Conservation (phyloP, 2,329 filamentous ascomycete species). For the Thelonectria blattea region DNA sequence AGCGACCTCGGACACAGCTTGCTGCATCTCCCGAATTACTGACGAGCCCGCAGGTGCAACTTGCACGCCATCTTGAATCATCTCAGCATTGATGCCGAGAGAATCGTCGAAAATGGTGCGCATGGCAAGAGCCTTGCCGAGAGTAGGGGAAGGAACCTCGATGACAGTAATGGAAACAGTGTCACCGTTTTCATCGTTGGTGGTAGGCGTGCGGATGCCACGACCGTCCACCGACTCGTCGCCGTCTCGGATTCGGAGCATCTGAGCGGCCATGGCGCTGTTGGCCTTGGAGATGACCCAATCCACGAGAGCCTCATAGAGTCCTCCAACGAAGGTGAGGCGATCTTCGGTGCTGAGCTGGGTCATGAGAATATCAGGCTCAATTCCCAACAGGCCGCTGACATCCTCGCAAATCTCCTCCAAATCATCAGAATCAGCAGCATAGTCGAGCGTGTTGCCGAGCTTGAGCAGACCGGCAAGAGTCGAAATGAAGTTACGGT, state of each 20-base stretch:
- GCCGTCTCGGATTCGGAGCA: constrained; percentile 69
- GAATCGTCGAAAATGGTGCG: constrained; percentile 91
- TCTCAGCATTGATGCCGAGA: constrained; percentile 93
- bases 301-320: constrained; percentile 94
- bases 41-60: constrained; percentile 77
- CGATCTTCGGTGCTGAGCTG: constrained; percentile 87
- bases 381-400: constrained; percentile 81
- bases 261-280: constrained; percentile 77
- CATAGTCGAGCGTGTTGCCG: constrained; percentile 86
- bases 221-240: constrained; percentile 72
- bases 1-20: constrained; percentile 76
- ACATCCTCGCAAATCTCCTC: constrained; percentile 92
- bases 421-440: constrained; percentile 81
- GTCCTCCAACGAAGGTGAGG: constrained; percentile 78
- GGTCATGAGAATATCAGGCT: constrained; percentile 79
- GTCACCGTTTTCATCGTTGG: constrained; percentile 75
- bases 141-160: constrained; percentile 78
- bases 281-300: constrained; percentile 94
- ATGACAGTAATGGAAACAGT: constrained; percentile 89
- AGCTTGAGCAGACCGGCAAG: constrained; percentile 89
- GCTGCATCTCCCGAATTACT: constrained; percentile 85
- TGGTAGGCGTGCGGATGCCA: constrained; percentile 67
- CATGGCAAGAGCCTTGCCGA: constrained; percentile 89
- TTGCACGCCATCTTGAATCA: constrained; percentile 94
- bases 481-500: constrained; percentile 83